Evolutionary conservation across 2,329 filamentous ascomycete species (phyloP).

Genomic region (Paecilomyces fulvus): DNA sequence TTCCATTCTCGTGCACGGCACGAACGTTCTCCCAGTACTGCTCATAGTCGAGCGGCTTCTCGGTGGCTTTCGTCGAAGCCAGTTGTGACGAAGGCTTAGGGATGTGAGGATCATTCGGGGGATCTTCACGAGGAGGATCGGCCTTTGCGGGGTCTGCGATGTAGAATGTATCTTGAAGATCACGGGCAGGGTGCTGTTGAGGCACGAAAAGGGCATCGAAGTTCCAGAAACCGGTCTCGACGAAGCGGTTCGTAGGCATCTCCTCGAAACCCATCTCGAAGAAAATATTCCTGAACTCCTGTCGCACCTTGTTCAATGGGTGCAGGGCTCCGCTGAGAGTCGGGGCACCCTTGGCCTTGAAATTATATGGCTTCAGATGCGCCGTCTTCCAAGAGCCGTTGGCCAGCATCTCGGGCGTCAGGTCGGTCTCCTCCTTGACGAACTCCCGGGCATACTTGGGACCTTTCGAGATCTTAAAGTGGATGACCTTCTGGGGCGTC

Average conservation of each 20-base stretch:
- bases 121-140: slow-evolving; percentile 55
- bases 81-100: slow-evolving; percentile 34
- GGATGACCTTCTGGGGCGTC: slow-evolving; percentile 72
- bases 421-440: slow-evolving; percentile 84
- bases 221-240: slow-evolving; percentile 98
- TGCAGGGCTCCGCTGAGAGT: slow-evolving; percentile 43
- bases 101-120: slow-evolving; percentile 32
- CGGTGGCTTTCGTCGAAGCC: slow-evolving; percentile 36
- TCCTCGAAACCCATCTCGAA: slow-evolving; percentile 98
- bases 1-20: slow-evolving; percentile 80
- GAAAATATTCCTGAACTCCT: slow-evolving; percentile 96
- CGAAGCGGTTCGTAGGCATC: slow-evolving; percentile 90
- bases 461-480: slow-evolving; percentile 76
- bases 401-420: slow-evolving; percentile 86
- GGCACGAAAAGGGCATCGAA: slow-evolving; percentile 95
- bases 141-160: slow-evolving; percentile 79
- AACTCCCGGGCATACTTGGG: slow-evolving; percentile 83
- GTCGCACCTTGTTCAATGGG: slow-evolving; percentile 80
- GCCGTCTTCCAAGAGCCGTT: slow-evolving; percentile 85
- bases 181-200: slow-evolving; percentile 93
- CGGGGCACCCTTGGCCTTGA: slow-evolving; percentile 56
- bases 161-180: slow-evolving; percentile 98
- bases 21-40: slow-evolving; percentile 83
- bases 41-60: slow-evolving; percentile 58
- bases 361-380: slow-evolving; percentile 77